phyloP scores from a whole-genome alignment of 2,329 filamentous ascomycete genomes.

The Talaromyces marneffei region DNA sequence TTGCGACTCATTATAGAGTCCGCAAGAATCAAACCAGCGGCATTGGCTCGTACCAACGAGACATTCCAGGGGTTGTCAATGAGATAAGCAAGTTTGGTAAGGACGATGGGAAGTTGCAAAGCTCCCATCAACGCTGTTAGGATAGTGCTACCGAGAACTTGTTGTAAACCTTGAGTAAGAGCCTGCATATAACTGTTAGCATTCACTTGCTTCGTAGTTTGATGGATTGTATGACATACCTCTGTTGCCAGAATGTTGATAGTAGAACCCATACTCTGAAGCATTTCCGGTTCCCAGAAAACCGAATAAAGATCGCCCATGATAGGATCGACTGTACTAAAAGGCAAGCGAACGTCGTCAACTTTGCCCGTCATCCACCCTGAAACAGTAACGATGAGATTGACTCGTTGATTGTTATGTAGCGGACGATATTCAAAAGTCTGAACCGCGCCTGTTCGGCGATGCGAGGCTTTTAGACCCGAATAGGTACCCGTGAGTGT shows the following conservation, averaged over 20 bases:
- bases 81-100: slow-evolving; percentile 90
- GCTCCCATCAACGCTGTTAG: slow-evolving; percentile 86
- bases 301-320: slow-evolving; percentile 99
- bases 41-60: slow-evolving; percentile 83
- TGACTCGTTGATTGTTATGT: slow-evolving; percentile 96
- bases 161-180: slow-evolving; percentile 90
- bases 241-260: slow-evolving; percentile 98
- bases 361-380: slow-evolving; percentile 99
- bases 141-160: slow-evolving; percentile 86
- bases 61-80: slow-evolving; percentile 99
- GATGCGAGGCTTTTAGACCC: slow-evolving; percentile 74
- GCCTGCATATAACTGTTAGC: slow-evolving; percentile 52
- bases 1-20: slow-evolving; percentile 91
- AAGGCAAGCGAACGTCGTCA: slow-evolving; percentile 91
- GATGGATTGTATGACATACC: slow-evolving; percentile 46
- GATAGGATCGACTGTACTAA: slow-evolving; percentile 90
- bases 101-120: slow-evolving; percentile 80
- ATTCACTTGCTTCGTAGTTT: background rate
- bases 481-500: slow-evolving; percentile 83
- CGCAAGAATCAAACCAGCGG: slow-evolving; percentile 84
- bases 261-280: slow-evolving; percentile 94
- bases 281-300: slow-evolving; percentile 96
- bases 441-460: slow-evolving; percentile 83
- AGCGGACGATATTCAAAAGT: slow-evolving; percentile 96
- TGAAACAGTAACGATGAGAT: slow-evolving; percentile 88